A percentile compares a stretch with the other conserved stretches of the same genome.
These are phyloP conservation scores for Plasmodium fragile DNA, from an alignment of 169 alveolate species.

Conservation along the genomic window DNA sequence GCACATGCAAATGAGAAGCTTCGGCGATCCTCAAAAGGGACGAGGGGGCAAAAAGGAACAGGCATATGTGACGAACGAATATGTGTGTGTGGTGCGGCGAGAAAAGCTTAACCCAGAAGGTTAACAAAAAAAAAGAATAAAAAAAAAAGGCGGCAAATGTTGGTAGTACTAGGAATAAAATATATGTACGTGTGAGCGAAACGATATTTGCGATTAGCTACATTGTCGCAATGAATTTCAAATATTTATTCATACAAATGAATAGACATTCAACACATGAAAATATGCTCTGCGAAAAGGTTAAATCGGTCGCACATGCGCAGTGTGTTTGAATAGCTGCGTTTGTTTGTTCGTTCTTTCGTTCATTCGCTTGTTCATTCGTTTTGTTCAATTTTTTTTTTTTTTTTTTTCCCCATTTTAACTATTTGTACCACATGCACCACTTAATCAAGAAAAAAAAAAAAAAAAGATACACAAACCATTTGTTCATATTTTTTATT, in stretches of 20 bases:
- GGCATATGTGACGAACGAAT: not conserved
- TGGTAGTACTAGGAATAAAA: not conserved
- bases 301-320: not conserved
- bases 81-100: not conserved
- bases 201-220: not conserved
- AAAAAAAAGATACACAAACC: constrained; percentile 9
- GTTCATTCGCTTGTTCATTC: not conserved
- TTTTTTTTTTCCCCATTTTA: not conserved
- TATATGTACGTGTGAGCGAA: not conserved
- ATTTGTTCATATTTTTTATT: not conserved
- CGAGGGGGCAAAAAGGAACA: not conserved
- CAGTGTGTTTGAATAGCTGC: constrained; percentile 6
- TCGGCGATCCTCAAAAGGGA: not conserved
- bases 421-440: not conserved
- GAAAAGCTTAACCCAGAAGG: not conserved
- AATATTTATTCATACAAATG: constrained; percentile 5
- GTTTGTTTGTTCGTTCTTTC: not conserved
- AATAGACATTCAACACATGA: constrained; percentile 5
- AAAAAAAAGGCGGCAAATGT: not conserved
- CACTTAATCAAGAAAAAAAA: not conserved
- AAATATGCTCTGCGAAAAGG: not conserved
- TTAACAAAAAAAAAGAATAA: not conserved
- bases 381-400: not conserved
- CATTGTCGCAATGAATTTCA: not conserved
- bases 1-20: not conserved